Conservation (phyloP, 495 filamentous ascomycete genomes). For the Sporormia fimetaria region DNA sequence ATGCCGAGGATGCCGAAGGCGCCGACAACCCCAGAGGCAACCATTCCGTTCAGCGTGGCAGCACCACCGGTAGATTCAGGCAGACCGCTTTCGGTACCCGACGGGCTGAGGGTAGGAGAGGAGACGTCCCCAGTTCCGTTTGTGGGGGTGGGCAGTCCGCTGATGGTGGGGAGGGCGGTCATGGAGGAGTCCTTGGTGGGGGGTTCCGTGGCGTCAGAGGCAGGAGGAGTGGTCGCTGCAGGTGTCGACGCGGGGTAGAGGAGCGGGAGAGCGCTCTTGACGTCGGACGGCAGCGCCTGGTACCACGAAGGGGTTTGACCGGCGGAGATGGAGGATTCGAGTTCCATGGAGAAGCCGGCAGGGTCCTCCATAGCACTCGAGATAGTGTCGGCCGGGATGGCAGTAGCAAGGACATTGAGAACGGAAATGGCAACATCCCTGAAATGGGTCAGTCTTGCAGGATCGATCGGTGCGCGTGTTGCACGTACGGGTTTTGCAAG, state of each 20-base stretch:
- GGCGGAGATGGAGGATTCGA: conserved; percentile 15
- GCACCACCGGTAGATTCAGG: conserved; percentile 24
- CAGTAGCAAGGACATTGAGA: conserved; percentile 21
- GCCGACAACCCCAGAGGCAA: conserved; percentile 31
- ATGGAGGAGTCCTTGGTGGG: not conserved
- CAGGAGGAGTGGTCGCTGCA: conserved; percentile 1
- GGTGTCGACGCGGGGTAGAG: conserved; percentile 12
- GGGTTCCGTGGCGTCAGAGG: not conserved
- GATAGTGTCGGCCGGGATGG: conserved; percentile 13
- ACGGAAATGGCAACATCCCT: conserved; percentile 9
- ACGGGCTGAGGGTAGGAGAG: conserved; percentile 12
- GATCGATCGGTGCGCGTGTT: not conserved
- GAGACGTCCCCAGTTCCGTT: conserved; percentile 1
- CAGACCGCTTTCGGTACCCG: conserved; percentile 12
- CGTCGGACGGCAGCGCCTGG: conserved; percentile 23
- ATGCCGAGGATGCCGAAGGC: conserved; percentile 33
- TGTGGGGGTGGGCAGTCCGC: not conserved
- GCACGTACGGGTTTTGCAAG: not conserved
- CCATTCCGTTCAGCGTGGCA: conserved; percentile 27
- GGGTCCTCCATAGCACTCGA: conserved; percentile 11
- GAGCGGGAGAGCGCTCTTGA: conserved; percentile 20
- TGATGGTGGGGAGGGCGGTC: not conserved
- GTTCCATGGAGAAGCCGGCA: conserved; percentile 6
- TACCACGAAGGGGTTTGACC: conserved; percentile 24
- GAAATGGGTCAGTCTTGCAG: not conserved